A percentile compares a stretch with the other conserved stretches of the same genome.
These are phyloP conservation scores for Meripilus lineatus DNA, from an alignment of 1,284 basidiomycete genomes.

Conservation along the genomic window DNA sequence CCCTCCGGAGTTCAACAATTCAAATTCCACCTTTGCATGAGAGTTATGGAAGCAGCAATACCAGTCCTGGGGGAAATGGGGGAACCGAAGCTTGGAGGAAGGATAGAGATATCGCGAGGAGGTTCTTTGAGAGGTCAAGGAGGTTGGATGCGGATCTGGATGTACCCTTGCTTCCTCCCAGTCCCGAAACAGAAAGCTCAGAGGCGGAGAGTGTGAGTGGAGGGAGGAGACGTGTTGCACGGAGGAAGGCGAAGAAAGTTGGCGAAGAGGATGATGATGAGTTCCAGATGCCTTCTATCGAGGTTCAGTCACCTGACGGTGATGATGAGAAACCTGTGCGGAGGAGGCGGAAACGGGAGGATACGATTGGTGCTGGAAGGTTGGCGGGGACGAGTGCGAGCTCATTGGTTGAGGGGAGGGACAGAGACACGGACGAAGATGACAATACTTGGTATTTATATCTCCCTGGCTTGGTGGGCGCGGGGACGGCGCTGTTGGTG, in stretches of 20 bases:
- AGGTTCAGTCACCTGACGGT: slow-evolving; percentile 24
- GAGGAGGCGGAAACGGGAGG: slow-evolving; percentile 26
- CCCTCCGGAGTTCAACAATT: slow-evolving; percentile 47
- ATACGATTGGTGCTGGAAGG: not conserved
- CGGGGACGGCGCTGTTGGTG: slow-evolving; percentile 71
- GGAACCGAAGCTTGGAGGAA: slow-evolving; percentile 64
- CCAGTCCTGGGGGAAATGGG: slow-evolving; percentile 32
- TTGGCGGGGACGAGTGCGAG: not conserved
- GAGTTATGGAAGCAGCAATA: too few relatives aligned
- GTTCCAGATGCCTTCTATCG: slow-evolving; percentile 34
- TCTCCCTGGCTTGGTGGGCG: slow-evolving; percentile 69
- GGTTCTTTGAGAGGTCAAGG: slow-evolving; percentile 66
- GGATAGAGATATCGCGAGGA: slow-evolving; percentile 61
- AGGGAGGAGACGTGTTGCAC: slow-evolving; percentile 1
- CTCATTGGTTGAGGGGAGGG: too few relatives aligned
- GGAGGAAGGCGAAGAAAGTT: slow-evolving; percentile 9
- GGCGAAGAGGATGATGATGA: slow-evolving; percentile 7
- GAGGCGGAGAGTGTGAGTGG: slow-evolving; percentile 18
- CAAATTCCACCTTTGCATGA: not conserved
- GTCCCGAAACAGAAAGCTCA: slow-evolving; percentile 45
- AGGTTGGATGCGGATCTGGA: slow-evolving; percentile 55
- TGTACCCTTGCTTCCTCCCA: slow-evolving; percentile 56
- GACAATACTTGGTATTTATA: slow-evolving; percentile 75
- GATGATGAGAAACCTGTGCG: slow-evolving; percentile 9
- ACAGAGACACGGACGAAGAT: slow-evolving; percentile 46